These are phyloP conservation scores for Aspergillus candidus DNA, from an alignment of 2,329 filamentous ascomycete species.

Conservation along the genomic window DNA sequence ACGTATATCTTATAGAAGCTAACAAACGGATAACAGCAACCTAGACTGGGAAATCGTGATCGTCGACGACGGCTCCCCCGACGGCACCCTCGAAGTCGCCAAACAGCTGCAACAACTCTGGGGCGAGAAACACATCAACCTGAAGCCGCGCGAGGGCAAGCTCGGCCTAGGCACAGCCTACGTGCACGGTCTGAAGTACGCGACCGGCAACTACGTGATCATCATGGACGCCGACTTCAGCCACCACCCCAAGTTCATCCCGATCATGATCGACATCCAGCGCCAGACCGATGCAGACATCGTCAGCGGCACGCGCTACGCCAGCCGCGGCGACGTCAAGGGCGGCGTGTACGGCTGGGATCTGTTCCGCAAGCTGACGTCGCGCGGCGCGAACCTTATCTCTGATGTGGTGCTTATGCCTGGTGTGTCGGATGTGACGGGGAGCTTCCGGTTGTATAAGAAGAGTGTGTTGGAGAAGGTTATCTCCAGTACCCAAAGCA, in stretches of 20 bases:
- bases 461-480: constrained; percentile 81
- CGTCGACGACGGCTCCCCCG: constrained; percentile 95
- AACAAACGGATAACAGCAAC: constrained; percentile 52
- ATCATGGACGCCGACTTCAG: constrained; percentile 99
- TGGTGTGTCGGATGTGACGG: constrained; percentile 91
- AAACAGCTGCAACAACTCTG: constrained; percentile 86
- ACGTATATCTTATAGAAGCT: background rate
- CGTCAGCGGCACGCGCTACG: constrained; percentile 92
- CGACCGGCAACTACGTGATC: constrained; percentile 89
- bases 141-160: constrained; percentile 88
- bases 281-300: constrained; percentile 80
- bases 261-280: constrained; percentile 82
- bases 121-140: constrained; percentile 64
- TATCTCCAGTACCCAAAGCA: constrained; percentile 84
- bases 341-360: constrained; percentile 96
- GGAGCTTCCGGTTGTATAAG: constrained; percentile 93
- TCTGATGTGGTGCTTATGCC: constrained; percentile 90
- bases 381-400: constrained; percentile 81
- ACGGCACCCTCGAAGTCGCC: constrained; percentile 87
- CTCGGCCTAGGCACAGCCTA: constrained; percentile 96
- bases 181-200: constrained; percentile 87
- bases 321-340: constrained; percentile 55
- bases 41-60: constrained; percentile 97
- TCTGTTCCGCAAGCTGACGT: constrained; percentile 69
- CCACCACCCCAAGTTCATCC: constrained; percentile 98